Conservation (phyloP, 177 flowering plant genomes). For the Vitis hybrid region DNA sequence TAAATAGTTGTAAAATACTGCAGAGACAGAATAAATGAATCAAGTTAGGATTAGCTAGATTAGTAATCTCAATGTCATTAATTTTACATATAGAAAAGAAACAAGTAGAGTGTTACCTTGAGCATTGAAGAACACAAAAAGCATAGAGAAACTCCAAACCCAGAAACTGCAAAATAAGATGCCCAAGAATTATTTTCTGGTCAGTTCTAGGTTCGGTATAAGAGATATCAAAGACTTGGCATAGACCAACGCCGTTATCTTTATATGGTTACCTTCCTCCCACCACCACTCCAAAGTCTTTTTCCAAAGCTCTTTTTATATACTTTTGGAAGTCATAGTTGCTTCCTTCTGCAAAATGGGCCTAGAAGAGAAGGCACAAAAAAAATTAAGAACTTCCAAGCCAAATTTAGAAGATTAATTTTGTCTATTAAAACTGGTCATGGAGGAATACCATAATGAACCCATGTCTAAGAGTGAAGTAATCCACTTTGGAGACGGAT, state of each 20-base stretch:
- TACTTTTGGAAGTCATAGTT: constrained; percentile 62
- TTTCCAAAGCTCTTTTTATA: constrained; percentile 55
- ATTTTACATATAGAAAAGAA: background rate
- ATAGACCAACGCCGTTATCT: too few relatives aligned
- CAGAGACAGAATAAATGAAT: constrained; percentile 4
- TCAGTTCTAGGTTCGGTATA: too few relatives aligned
- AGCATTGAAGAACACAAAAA: constrained; percentile 72
- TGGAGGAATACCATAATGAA: constrained; percentile 53
- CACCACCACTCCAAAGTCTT: constrained; percentile 62
- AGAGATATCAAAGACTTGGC: too few relatives aligned
- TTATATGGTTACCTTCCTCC: constrained; percentile 52
- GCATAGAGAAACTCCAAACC: constrained; percentile 56
- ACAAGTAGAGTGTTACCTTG: constrained; percentile 34
- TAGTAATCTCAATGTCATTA: too few relatives aligned
- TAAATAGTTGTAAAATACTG: constrained; percentile 46
- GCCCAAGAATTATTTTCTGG: background rate
- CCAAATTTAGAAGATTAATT: background rate
- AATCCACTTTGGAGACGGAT: constrained; percentile 64
- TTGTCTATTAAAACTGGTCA: background rate
- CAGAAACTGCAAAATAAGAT: constrained; percentile 51
- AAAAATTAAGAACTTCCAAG: background rate
- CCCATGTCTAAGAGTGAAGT: constrained; percentile 75
- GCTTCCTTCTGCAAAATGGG: constrained; percentile 60
- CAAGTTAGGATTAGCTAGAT: background rate
- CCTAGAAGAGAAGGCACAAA: constrained; percentile 27